Percentiles rank a stretch among this genome's conserved stretches.
Conservation (phyloP, 139 green algal species). For the Astrephomene gubernaculifera region DNA sequence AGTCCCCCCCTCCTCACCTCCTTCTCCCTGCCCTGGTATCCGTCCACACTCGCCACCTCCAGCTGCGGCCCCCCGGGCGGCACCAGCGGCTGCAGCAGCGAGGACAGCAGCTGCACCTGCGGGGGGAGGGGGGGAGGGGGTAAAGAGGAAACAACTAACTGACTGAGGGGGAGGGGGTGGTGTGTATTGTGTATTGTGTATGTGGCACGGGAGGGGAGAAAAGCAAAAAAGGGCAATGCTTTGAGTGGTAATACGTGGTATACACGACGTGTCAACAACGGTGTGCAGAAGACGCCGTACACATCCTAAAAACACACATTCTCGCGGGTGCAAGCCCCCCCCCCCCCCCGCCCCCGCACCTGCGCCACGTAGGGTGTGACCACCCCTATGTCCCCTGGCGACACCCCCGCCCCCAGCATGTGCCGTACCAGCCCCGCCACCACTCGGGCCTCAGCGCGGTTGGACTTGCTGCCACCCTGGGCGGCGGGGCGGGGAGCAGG, state of each 20-base stretch:
- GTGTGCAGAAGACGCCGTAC: too few relatives aligned
- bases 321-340: too few relatives aligned
- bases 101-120: constrained; percentile 44
- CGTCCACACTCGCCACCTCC: constrained; percentile 68
- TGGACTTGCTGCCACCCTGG: constrained; percentile 61
- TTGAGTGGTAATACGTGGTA: too few relatives aligned
- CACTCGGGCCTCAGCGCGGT: constrained; percentile 71
- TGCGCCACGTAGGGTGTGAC: constrained; percentile 88
- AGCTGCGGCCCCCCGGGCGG: not conserved
- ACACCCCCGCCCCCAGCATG: constrained; percentile 65
- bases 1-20: constrained; percentile 38
- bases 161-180: not conserved
- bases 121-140: not conserved
- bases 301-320: too few relatives aligned
- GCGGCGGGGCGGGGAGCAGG: too few relatives aligned
- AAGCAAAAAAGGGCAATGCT: too few relatives aligned
- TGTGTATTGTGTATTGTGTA: too few relatives aligned
- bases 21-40: constrained; percentile 90
- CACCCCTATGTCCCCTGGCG: constrained; percentile 68
- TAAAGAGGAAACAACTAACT: too few relatives aligned
- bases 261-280: too few relatives aligned
- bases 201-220: not conserved
- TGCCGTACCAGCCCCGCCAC: constrained; percentile 61
- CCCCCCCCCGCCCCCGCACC: constrained; percentile 60
- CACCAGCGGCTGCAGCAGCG: not conserved